Base-by-base conservation (phyloP, 768 basidiomycete genomes). In the Gloeopeniophorella convolvens region DNA sequence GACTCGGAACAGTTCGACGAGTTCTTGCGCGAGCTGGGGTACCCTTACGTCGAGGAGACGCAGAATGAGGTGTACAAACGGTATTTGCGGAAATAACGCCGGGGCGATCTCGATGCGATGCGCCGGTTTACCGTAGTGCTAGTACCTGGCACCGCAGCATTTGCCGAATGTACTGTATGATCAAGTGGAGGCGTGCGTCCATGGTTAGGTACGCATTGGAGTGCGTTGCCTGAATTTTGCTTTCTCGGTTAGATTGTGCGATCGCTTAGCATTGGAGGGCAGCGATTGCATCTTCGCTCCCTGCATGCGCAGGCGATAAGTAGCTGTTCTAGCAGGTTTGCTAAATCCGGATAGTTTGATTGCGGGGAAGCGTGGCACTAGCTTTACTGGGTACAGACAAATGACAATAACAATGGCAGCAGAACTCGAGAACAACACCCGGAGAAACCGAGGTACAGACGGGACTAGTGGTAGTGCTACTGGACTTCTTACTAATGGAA, bases 41-140 rank as follows among this genome's bases (percentile, higher is more conserved):
- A 95, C 61, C 73, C 79, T 0, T 96, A 83, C 66, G 86, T 91
- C 11, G 96, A 99, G 63, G 95, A 98, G 68, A 98, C 95, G 21
- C 67, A 87, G 35, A 98, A 96, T 61, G 73, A 77, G 24, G 82
- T 95, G 6, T 96, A 90, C 66, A 82, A 76, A 60, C 74, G 82
- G 59, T 90, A 83, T 69, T 70, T 90, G 48, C 65, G 68, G 56
- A 68, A 67, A 33, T 74, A 56, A 70, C 11, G 31, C n/a, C 16
- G 21, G 1, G 15, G n/a, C 20, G 24, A n/a, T 23, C 1, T 28
- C 13, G 37, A 4, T 10, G 10, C n/a, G 15, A 39, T n/a, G 12
- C n/a, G 16, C 18, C 1, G 34, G 13, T 15, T n/a, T n/a, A n/a
- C n/a, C n/a, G n/a, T n/a, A n/a, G n/a, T n/a, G n/a, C n/a, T n/a